Evolutionary conservation across 441 rosid genomes (phyloP), one percentile per base, ranked within the genome.

Genomic region (Jatropha multifida): DNA sequence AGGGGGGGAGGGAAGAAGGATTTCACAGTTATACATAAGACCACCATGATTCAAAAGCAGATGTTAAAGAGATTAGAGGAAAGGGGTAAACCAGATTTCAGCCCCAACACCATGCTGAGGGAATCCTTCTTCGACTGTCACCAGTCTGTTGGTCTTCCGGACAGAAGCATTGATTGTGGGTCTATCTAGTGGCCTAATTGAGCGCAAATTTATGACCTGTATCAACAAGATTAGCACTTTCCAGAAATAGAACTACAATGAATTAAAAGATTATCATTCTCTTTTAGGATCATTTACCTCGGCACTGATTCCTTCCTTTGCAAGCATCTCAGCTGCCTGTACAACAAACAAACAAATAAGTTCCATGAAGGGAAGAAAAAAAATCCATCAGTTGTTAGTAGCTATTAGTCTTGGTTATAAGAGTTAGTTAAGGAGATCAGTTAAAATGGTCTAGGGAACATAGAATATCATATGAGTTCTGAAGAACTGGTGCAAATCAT

Each of bases 91-190:
- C 98, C 99, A 89, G 83, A 95, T 95, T 83, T 95, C 99, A 58
- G 99, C 96, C 18, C 99, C 95, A 81, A 95, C 90, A 63, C 98
- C 99, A 76, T 95, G 96, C 83, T 95, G 97, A 79, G 98, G 99
- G 80, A 90, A 92, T 74, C 96, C 99, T 88, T 95, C 98, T 82
- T 95, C 99, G 20, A 93, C 93, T 59, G 99, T 93, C 44, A 95
- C 96, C 80, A 93, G 87, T 81, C 99, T 85, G 88, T 88, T 95
- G 63, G 99, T 95, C 85, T 95, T 95, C 77, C 97, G 88, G 37
- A 95, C 98, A 40, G 99, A 95, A 55, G 91, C 86, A 78, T 92
- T 95, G 81, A 95, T 95, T 40, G 95, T 84, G 49, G 88, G 82
- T 86, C 95, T 88, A 85, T 95, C 99, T 4, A 95, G 93, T 59